Evolutionary conservation across 768 basidiomycete species (phyloP).

Genomic region (Suillus subluteus): DNA sequence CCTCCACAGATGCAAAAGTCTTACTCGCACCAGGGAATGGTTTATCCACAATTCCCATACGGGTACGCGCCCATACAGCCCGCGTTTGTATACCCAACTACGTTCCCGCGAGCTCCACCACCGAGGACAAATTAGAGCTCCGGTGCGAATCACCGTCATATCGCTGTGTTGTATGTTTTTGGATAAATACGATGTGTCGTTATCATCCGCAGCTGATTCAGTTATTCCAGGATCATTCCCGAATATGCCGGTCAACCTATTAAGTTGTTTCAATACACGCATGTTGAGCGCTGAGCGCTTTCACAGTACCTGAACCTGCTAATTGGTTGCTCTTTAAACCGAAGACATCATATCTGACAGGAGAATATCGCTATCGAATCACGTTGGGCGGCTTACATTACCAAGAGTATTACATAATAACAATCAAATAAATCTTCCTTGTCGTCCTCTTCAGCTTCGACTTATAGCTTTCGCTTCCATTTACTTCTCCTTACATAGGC

Average conservation of each 20-base stretch:
- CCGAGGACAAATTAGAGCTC: conserved; percentile 6
- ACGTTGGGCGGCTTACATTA: too few relatives aligned
- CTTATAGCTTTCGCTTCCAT: too few relatives aligned
- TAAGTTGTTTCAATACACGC: not conserved
- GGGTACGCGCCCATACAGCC: conserved; percentile 27
- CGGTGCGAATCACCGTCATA: not conserved
- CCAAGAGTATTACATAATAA: too few relatives aligned
- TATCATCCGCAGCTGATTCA: not conserved
- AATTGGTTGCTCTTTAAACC: not conserved
- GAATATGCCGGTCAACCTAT: not conserved
- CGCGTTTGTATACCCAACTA: conserved; percentile 22
- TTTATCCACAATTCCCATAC: conserved; percentile 21
- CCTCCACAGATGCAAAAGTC: not conserved
- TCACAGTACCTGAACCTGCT: not conserved
- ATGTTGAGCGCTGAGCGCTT: not conserved
- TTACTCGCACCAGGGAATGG: conserved; percentile 4
- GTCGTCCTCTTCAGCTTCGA: too few relatives aligned
- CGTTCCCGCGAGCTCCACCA: conserved; percentile 12
- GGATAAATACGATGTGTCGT: not conserved
- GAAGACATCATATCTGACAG: not conserved
- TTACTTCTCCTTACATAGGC: too few relatives aligned
- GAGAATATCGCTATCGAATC: not conserved
- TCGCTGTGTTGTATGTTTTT: not conserved
- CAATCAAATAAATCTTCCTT: too few relatives aligned
- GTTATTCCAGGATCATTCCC: too few relatives aligned